These are phyloP conservation scores for Pseudopithomyces chartarum DNA, from an alignment of 2,329 filamentous ascomycete genomes.

Conservation along the genomic window DNA sequence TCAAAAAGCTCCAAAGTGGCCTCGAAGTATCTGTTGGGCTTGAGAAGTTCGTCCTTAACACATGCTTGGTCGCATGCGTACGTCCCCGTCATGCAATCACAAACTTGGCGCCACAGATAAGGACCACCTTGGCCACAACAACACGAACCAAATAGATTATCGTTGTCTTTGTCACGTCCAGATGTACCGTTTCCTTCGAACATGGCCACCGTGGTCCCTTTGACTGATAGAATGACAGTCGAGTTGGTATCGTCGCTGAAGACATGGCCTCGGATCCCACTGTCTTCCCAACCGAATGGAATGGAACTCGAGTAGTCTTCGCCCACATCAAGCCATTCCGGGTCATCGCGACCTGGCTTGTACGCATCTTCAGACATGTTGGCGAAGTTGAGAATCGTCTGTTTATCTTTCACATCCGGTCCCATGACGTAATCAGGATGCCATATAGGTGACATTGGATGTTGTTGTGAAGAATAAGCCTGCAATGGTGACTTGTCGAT, in stretches of 20 bases:
- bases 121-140: conserved; percentile 43
- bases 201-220: conserved; percentile 43
- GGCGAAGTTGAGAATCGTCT: conserved; percentile 40
- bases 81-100: conserved; percentile 42
- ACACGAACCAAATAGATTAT: conserved; percentile 43
- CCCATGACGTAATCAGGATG: conserved; percentile 34
- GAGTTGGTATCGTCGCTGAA: conserved; percentile 40
- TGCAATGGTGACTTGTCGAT: conserved; percentile 34
- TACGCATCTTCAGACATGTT: conserved; percentile 46
- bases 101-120: conserved; percentile 42
- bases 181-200: conserved; percentile 45
- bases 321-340: conserved; percentile 42
- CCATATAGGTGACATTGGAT: conserved; percentile 37
- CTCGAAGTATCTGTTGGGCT: conserved; percentile 40
- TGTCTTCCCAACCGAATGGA: conserved; percentile 45
- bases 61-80: conserved; percentile 43
- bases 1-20: conserved; percentile 40
- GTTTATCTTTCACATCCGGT: conserved; percentile 40
- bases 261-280: conserved; percentile 42
- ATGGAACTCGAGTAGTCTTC: conserved; percentile 35
- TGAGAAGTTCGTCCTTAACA: conserved; percentile 34
- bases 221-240: conserved; percentile 40
- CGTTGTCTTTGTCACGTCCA: conserved; percentile 43
- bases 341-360: conserved; percentile 37
- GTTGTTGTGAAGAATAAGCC: conserved; percentile 23